These are phyloP conservation scores for Xylaria venustula DNA, from an alignment of 495 filamentous ascomycete species.

Conservation along the genomic window DNA sequence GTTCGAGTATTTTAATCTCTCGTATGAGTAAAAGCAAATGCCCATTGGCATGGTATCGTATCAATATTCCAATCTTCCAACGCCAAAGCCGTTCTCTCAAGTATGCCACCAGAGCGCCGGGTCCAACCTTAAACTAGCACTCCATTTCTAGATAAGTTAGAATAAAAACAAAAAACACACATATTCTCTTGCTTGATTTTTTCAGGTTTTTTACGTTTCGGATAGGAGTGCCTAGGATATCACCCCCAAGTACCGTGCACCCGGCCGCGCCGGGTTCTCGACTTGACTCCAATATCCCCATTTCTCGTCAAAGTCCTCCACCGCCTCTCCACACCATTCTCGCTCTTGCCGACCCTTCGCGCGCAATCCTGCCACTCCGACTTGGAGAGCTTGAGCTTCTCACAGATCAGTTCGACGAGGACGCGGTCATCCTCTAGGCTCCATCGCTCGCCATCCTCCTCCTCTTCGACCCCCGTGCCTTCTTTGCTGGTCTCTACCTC, in stretches of 20 bases:
- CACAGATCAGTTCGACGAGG: constrained; percentile 70
- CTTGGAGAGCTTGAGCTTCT: constrained; percentile 70
- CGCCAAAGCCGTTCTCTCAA: constrained; percentile 1
- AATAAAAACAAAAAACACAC: neutral
- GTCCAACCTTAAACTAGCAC: neutral
- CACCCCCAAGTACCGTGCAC: constrained; percentile 53
- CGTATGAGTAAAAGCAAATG: constrained; percentile 2
- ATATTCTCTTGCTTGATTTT: too few relatives aligned
- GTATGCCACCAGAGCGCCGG: neutral
- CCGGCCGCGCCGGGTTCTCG: constrained; percentile 44
- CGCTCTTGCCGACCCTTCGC: constrained; percentile 62
- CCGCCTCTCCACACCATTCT: constrained; percentile 63
- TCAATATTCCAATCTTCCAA: constrained; percentile 4
- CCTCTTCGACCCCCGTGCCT: constrained; percentile 40
- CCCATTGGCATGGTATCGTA: constrained; percentile 9
- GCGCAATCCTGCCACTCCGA: constrained; percentile 81
- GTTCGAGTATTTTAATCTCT: too few relatives aligned
- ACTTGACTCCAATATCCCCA: constrained; percentile 60
- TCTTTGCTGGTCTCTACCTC: constrained; percentile 32
- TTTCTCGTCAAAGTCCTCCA: constrained; percentile 66
- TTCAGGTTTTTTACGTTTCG: too few relatives aligned
- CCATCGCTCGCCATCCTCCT: constrained; percentile 54
- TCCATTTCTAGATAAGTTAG: neutral
- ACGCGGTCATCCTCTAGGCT: constrained; percentile 66
- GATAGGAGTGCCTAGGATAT: too few relatives aligned